Conservation (phyloP, 345 rosid species). For the Isatis tinctoria region DNA sequence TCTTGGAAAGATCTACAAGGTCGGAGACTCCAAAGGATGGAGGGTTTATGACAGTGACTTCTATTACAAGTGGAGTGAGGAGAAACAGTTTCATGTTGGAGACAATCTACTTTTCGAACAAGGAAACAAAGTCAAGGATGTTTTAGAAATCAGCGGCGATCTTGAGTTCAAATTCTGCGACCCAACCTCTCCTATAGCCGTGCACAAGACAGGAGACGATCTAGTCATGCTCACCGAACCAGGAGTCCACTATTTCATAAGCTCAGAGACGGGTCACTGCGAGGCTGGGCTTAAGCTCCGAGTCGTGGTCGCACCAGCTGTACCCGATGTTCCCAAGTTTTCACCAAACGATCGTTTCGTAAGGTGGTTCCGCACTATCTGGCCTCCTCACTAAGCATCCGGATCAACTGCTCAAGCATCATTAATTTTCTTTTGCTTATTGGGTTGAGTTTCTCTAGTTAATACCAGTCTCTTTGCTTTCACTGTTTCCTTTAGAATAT, state of each 20-base stretch:
- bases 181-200: background rate
- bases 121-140: background rate
- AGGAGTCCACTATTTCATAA: background rate
- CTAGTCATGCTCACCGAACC: background rate
- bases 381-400: too few relatives aligned
- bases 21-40: too few relatives aligned
- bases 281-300: constrained; percentile 5
- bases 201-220: background rate
- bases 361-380: too few relatives aligned
- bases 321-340: too few relatives aligned
- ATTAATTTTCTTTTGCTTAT: too few relatives aligned
- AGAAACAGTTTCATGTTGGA: background rate
- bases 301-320: too few relatives aligned
- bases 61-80: background rate
- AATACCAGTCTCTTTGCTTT: too few relatives aligned
- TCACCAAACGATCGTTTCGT: background rate
- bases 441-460: too few relatives aligned
- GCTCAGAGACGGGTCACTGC: background rate
- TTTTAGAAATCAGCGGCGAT: background rate
- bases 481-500: too few relatives aligned
- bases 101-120: background rate
- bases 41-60: background rate
- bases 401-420: too few relatives aligned
- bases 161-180: background rate
- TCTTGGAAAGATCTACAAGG: too few relatives aligned